Evolutionary conservation across 768 basidiomycete genomes (phyloP).

Genomic region (Suillus fuscotomentosus): DNA sequence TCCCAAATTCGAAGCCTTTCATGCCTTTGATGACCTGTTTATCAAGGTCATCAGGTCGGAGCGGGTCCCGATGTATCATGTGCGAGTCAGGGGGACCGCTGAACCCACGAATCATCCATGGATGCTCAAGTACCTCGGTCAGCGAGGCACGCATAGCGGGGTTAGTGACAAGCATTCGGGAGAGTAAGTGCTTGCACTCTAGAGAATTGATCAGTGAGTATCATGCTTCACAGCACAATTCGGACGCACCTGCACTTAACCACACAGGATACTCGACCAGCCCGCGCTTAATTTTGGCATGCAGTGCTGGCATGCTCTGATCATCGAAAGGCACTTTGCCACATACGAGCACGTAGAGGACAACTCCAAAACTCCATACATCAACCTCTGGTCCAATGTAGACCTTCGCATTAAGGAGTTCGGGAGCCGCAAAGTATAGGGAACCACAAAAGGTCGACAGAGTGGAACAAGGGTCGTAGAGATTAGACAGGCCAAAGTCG

Average conservation of each 20-base stretch:
- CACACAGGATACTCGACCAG: conserved; percentile 97
- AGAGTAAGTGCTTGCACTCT: conserved; percentile 95
- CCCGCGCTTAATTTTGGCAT: conserved; percentile 98
- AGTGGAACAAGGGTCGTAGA: conserved; percentile 80
- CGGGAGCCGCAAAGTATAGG: conserved; percentile 97
- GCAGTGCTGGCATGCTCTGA: conserved; percentile 97
- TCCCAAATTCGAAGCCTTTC: conserved; percentile 96
- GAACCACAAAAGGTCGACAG: conserved; percentile 97
- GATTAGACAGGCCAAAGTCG: conserved; percentile 97
- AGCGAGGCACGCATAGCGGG: conserved; percentile 83
- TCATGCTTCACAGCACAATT: background rate
- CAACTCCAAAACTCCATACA: conserved; percentile 98
- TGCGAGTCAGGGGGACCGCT: conserved; percentile 77
- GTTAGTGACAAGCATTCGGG: conserved; percentile 95
- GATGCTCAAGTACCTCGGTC: conserved; percentile 80
- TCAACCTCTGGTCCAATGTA: conserved; percentile 99
- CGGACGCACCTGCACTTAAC: conserved; percentile 80
- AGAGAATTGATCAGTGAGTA: conserved; percentile 13
- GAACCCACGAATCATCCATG: conserved; percentile 93
- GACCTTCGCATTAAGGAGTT: conserved; percentile 92
- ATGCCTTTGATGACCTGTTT: conserved; percentile 82
- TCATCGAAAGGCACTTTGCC: conserved; percentile 99
- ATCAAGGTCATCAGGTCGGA: conserved; percentile 88
- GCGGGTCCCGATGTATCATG: conserved; percentile 85
- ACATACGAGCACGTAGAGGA: conserved; percentile 95